Evolutionary conservation across 1,284 basidiomycete species (phyloP).

Genomic region (Golubevia sp.): DNA sequence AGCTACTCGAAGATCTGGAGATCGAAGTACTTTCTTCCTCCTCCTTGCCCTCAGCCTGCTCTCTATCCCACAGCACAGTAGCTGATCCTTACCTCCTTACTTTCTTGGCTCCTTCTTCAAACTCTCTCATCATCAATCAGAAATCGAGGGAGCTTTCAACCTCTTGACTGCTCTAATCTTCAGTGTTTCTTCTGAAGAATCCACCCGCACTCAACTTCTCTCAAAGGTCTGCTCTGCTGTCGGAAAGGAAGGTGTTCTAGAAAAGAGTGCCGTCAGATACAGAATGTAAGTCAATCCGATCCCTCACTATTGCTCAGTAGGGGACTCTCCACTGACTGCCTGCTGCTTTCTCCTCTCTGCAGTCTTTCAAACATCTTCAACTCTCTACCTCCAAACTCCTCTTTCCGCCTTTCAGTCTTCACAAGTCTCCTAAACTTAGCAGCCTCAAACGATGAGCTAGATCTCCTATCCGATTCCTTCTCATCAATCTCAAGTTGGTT

Average conservation of each 20-base stretch:
- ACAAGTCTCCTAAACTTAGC: constrained; percentile 38
- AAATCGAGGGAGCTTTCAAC: constrained; percentile 56
- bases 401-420: constrained; percentile 40
- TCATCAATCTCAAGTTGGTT: constrained; percentile 45
- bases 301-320: too few species aligned
- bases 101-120: not conserved
- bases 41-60: too few species aligned
- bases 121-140: constrained; percentile 4
- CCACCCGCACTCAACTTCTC: constrained; percentile 15
- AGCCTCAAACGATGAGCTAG: constrained; percentile 50
- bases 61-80: too few species aligned
- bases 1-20: too few species aligned
- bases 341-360: too few species aligned
- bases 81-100: too few species aligned
- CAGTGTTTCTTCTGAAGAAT: constrained; percentile 12
- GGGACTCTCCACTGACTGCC: too few species aligned
- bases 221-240: constrained; percentile 22
- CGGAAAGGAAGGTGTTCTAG: constrained; percentile 8
- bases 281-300: constrained; percentile 14
- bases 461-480: constrained; percentile 41
- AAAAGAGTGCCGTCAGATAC: constrained; percentile 34
- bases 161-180: constrained; percentile 40
- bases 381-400: constrained; percentile 30
- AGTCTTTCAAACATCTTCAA: constrained; percentile 58
- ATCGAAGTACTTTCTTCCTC: too few species aligned